Base-by-base conservation (phyloP, 2,329 filamentous ascomycete species). In the Trichoderma koningiopsis region DNA sequence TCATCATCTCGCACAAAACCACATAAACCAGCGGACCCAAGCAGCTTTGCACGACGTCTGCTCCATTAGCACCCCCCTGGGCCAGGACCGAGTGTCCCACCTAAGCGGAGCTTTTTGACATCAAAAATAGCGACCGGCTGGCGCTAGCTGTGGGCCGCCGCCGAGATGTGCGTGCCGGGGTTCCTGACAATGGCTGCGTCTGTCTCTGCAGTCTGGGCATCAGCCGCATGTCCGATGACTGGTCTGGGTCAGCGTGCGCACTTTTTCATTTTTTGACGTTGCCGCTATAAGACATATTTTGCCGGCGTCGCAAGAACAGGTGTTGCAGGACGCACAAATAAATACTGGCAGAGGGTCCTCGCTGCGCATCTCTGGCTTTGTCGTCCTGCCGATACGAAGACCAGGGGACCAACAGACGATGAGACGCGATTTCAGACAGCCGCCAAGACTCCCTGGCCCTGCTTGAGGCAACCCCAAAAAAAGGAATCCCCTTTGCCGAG, bases 91-190 rank as follows among this genome's bases (percentile, higher is more conserved):
- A 53, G 60, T 69, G 60, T 59, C 33, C 67, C 67, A 69, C 67
- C 67, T 29, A n/a, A 59, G 61, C 68, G 47, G 68, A 65, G 61
- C 68, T 43, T 66, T 64, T 47, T 66, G 55, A 65, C 68, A 62
- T 65, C 61, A 65, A 69, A 69, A 69, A 69, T 69, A 69, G 68
- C 61, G 68, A 59, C 66, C 47, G 66, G 33, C 66, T 60, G 57
- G 66, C 68, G 52, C 68, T 60, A 40, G 29, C 43, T 40, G 61
- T 65, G 60, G 66, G 27, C 35, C 58, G 58, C 24, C 66, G 31
- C 58, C 68, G 58, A 65, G 68, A 59, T 65, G 61, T 59, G 55
- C 47, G 68, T 35, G 61, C 68, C 27, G 60, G 68, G 68, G 68
- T 69, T 60, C 61, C 61, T 60, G 68, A 58, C 55, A 65, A 69